Evolutionary conservation across 306 rosid genomes (phyloP).

Genomic region (Fagus sylvatica): DNA sequence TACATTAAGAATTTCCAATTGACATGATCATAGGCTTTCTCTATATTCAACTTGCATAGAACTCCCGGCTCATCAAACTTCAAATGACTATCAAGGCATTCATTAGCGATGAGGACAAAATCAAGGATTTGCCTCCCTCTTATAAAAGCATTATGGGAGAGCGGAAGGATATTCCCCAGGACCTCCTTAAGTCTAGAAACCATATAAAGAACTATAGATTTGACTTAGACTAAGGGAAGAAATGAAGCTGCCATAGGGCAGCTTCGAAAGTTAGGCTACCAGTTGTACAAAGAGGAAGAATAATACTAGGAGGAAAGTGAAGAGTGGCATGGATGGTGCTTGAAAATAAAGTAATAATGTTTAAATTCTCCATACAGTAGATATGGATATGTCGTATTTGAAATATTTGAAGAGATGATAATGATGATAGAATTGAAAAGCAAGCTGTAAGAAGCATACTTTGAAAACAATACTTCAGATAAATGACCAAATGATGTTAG

Average conservation of each 20-base stretch:
- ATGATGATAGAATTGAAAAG: slow-evolving; percentile 1
- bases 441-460: not conserved
- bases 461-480: not conserved
- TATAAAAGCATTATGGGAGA: too few species aligned
- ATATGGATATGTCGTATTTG: not conserved
- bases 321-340: not conserved
- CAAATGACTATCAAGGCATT: too few species aligned
- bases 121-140: too few species aligned
- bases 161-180: too few species aligned
- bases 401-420: not conserved
- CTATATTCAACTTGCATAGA: too few species aligned
- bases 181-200: not conserved
- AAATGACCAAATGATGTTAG: slow-evolving; percentile 7
- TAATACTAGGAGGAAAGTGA: not conserved
- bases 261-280: not conserved
- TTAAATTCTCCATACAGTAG: not conserved
- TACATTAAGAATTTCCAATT: too few species aligned
- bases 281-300: not conserved
- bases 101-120: too few species aligned
- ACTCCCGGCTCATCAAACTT: too few species aligned
- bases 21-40: too few species aligned
- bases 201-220: not conserved
- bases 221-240: not conserved
- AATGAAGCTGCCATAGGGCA: not conserved
- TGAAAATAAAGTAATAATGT: not conserved